Evolutionary conservation across 352 stramenopile species (phyloP).

Genomic region (Sclerospora graminicola): DNA sequence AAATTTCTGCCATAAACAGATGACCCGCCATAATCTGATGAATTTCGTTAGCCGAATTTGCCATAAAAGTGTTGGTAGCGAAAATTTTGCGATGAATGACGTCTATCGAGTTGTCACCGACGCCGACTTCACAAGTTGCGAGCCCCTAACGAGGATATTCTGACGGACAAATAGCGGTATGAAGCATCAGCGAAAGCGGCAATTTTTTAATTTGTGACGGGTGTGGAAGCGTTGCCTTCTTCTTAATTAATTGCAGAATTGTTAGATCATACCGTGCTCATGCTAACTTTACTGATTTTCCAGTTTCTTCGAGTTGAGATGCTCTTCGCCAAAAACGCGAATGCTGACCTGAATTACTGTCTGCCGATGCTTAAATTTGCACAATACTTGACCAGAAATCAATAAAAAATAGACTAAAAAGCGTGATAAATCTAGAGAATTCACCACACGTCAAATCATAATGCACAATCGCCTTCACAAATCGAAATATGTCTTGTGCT

Average conservation of each 20-base stretch:
- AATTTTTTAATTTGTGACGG: constrained; percentile 67
- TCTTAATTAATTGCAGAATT: too few species aligned
- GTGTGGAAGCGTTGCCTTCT: constrained; percentile 45
- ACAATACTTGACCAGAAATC: too few species aligned
- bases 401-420: too few species aligned
- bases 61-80: constrained; percentile 3
- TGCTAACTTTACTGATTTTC: too few species aligned
- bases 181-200: constrained; percentile 35
- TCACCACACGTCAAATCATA: too few species aligned
- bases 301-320: constrained; percentile 75
- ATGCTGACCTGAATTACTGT: constrained; percentile 29
- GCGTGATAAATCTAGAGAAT: too few species aligned
- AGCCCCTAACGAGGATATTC: constrained; percentile 29
- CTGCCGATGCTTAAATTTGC: constrained; percentile 58
- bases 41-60: too few species aligned
- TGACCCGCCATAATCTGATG: too few species aligned
- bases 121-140: constrained; percentile 39
- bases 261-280: too few species aligned
- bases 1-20: too few species aligned
- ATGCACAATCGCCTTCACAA: too few species aligned
- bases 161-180: constrained; percentile 48
- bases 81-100: constrained; percentile 33
- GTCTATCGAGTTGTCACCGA: constrained; percentile 51
- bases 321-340: constrained; percentile 40
- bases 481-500: too few species aligned